These are phyloP conservation scores for Ophiostoma triangulosporum DNA, from an alignment of 2,329 filamentous ascomycete species.

Conservation along the genomic window DNA sequence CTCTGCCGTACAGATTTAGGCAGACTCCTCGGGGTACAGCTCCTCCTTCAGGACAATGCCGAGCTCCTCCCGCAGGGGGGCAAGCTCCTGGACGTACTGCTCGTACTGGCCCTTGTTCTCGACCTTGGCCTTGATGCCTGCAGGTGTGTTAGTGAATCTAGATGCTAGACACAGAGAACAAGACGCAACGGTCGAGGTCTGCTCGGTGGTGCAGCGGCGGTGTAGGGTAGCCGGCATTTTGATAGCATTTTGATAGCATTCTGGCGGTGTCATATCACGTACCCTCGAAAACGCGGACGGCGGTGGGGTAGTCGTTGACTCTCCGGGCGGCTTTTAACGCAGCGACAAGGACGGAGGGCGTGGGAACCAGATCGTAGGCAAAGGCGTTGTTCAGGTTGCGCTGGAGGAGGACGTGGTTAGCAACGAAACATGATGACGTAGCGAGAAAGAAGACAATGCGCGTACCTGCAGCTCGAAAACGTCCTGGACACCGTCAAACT, in stretches of 20 bases:
- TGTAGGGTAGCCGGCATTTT: neutral
- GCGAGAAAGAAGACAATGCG: neutral
- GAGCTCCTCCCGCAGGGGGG: slow-evolving; percentile 84
- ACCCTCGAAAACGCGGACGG: slow-evolving; percentile 98
- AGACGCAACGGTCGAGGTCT: too few relatives aligned
- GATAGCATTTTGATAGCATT: too few relatives aligned
- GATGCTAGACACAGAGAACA: too few relatives aligned
- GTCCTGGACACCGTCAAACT: slow-evolving; percentile 94
- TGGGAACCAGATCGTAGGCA: slow-evolving; percentile 98
- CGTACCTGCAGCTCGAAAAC: slow-evolving; percentile 97
- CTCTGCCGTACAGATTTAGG: neutral
- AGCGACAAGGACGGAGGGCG: slow-evolving; percentile 76
- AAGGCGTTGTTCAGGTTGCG: slow-evolving; percentile 99
- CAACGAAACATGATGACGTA: neutral
- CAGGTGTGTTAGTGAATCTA: neutral
- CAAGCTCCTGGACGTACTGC: slow-evolving; percentile 88
- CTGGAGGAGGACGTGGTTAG: slow-evolving; percentile 21
- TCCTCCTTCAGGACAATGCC: slow-evolving; percentile 85
- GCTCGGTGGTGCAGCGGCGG: too few relatives aligned
- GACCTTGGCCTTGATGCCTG: slow-evolving; percentile 97
- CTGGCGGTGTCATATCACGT: too few relatives aligned
- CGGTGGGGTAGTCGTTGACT: slow-evolving; percentile 97
- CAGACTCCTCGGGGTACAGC: slow-evolving; percentile 53
- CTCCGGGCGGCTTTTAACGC: slow-evolving; percentile 86
- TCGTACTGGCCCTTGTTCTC: slow-evolving; percentile 97